A percentile compares a stretch with the other conserved stretches of the same genome.
Evolutionary conservation across 2,329 filamentous ascomycete species (phyloP).

Genomic region (Diplodia intermedia): DNA sequence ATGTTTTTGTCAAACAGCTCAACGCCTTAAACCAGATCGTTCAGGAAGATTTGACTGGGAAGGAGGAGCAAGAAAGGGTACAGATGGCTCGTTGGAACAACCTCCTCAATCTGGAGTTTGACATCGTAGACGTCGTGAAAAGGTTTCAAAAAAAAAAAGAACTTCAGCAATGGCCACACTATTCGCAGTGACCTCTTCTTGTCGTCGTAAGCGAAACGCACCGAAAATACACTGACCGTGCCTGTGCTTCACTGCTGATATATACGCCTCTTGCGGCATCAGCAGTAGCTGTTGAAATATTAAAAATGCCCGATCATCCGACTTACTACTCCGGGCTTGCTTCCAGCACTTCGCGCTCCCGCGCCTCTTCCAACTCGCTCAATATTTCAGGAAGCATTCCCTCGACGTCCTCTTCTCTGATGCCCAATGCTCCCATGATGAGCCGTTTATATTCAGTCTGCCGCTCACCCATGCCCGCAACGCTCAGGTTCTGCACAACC

Average conservation of each 20-base stretch:
- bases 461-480: slow-evolving; percentile 74
- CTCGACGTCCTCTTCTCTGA: slow-evolving; percentile 69
- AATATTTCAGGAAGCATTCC: slow-evolving; percentile 61
- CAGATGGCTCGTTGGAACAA: background rate
- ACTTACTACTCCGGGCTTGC: slow-evolving; percentile 39
- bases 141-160: background rate
- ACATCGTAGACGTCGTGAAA: slow-evolving; percentile 1
- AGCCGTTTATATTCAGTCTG: slow-evolving; percentile 76
- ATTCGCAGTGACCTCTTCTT: too few species aligned
- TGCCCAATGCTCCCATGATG: slow-evolving; percentile 71
- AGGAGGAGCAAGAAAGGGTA: slow-evolving; percentile 5
- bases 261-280: background rate
- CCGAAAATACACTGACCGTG: background rate
- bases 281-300: background rate
- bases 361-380: slow-evolving; percentile 54
- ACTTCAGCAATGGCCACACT: background rate
- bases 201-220: background rate
- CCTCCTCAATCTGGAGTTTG: background rate
- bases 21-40: background rate
- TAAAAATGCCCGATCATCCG: background rate
- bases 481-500: slow-evolving; percentile 71
- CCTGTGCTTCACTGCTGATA: background rate
- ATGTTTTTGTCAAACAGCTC: background rate
- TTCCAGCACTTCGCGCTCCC: slow-evolving; percentile 42
- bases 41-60: background rate